Percentiles rank a stretch among this genome's conserved stretches.
These are phyloP conservation scores for Talaromyces sp. DNA, from an alignment of 2,329 filamentous ascomycete genomes.

Conservation along the genomic window DNA sequence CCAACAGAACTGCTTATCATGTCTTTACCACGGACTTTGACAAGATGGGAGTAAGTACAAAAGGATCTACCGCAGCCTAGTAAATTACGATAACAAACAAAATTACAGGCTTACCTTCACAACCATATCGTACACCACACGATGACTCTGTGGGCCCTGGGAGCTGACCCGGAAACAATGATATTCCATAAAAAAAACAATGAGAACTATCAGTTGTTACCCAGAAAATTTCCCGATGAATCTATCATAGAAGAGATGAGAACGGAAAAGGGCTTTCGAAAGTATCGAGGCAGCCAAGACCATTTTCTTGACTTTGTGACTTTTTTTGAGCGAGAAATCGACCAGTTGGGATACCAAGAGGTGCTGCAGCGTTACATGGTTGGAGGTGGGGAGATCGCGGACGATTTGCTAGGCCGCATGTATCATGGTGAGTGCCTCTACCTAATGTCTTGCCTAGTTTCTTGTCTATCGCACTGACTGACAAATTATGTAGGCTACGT, in stretches of 20 bases:
- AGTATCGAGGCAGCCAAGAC: constrained; percentile 1
- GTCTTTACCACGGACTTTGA: not conserved
- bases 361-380: constrained; percentile 13
- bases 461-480: not conserved
- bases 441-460: too few species aligned
- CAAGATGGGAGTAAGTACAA: not conserved
- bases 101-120: constrained; percentile 8
- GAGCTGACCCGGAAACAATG: constrained; percentile 6
- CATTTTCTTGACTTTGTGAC: constrained; percentile 1
- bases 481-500: constrained; percentile 10
- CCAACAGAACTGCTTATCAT: not conserved
- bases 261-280: not conserved
- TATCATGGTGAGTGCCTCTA: not conserved
- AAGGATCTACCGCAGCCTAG: not conserved
- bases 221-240: not conserved
- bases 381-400: not conserved
- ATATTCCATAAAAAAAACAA: constrained; percentile 2
- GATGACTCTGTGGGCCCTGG: constrained; percentile 11
- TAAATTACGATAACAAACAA: not conserved
- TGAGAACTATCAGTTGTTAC: not conserved
- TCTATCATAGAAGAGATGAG: not conserved
- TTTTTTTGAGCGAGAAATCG: constrained; percentile 10
- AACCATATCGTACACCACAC: constrained; percentile 12
- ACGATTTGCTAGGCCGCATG: constrained; percentile 2
- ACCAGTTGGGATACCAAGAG: constrained; percentile 9